Evolutionary conservation across 2,329 filamentous ascomycete species (phyloP), one percentile per base, ranked within the genome.

Genomic region (Fusarium armeniacum): DNA sequence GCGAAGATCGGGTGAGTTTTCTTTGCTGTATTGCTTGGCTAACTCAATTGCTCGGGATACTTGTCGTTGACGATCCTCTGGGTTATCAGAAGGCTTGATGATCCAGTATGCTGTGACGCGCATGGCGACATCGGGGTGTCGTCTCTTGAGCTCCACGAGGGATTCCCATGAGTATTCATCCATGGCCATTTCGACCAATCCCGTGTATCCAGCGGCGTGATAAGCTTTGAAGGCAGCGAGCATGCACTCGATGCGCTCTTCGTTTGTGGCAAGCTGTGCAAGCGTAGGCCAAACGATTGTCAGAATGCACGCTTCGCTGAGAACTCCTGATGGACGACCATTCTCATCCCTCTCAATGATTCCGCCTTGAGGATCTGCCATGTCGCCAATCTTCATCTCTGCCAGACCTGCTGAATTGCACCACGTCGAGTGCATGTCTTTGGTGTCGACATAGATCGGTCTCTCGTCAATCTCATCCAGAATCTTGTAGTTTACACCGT

Each of bases 161-260:
- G 82, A 80, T 33, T 83, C 83, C 86, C 86, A 89, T 1, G 83
- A 82, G 26, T 81, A 83, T 40, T 88, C 85, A 62, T 89, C 86
- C 86, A 88, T 88, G 45, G 87, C 87, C 87, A 89, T 88, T 54
- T 89, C 86, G 10, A 87, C 79, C 40, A 86, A 80, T 3, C 86
- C 85, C 0, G 86, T 88, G 70, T 86, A 87, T 2, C 87, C 86
- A 2, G 81, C 83, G 0, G 80, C 76, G 64, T 83, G 84, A 69
- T 87, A 88, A 1, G 83, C 81, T 4, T 79, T 71, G 26, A 88
- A 81, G 0, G 85, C 86, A 0, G 82, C 82, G 20, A 77, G 76
- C 63, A 88, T 81, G 5, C 83, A 81, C 7, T 81, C 80, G 53
- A 84, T 81, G 36, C 83, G 83, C 47, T 88, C 84, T 26, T 83